phyloP scores from a whole-genome alignment of 176 grass and related monocot genomes.

The Saccharum spontaneum region DNA sequence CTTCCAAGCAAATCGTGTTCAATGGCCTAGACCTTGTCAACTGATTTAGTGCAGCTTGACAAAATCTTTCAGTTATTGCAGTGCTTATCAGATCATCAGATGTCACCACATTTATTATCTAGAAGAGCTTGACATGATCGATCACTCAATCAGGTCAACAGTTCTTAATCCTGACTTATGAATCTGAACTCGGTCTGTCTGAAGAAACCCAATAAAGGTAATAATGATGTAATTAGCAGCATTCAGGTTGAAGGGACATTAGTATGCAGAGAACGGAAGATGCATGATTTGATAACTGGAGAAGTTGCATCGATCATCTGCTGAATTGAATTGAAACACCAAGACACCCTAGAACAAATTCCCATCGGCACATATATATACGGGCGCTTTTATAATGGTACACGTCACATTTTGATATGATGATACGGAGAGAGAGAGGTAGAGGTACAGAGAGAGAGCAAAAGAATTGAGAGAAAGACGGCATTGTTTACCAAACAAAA shows the following conservation, averaged over 20 bases:
- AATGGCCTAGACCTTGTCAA: not conserved
- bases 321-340: not conserved
- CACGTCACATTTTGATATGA: too few species aligned
- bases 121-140: not conserved
- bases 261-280: not conserved
- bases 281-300: too few species aligned
- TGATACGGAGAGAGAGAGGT: too few species aligned
- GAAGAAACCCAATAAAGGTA: not conserved
- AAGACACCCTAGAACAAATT: not conserved
- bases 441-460: too few species aligned
- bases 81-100: not conserved
- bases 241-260: too few species aligned
- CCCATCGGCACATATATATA: not conserved
- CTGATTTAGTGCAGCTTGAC: constrained; percentile 2
- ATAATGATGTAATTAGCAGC: too few species aligned
- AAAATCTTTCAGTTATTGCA: not conserved
- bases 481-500: too few species aligned
- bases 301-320: not conserved
- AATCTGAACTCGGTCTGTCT: not conserved
- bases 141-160: not conserved
- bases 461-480: too few species aligned
- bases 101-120: not conserved
- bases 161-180: not conserved
- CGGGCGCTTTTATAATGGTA: too few species aligned
- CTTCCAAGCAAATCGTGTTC: not conserved